Base-by-base conservation (phyloP, 169 alveolate genomes). In the Plasmodium billcollinsi region DNA sequence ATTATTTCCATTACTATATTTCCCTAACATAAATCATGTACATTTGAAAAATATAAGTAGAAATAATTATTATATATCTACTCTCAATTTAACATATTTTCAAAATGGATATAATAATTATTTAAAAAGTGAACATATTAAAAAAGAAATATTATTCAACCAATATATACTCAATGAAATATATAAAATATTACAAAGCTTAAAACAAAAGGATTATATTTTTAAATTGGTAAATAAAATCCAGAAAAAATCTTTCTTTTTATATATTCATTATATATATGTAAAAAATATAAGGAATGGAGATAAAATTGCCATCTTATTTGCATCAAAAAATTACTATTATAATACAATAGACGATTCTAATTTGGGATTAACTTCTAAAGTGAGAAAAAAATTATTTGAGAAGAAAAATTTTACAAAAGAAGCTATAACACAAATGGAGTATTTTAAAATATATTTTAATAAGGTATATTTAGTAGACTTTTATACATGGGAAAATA, bases 401-500 rank as follows among this genome's bases (percentile, higher is more conserved):
- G 80, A 78, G 3, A 45, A 43, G 43, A 45, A 66, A 45, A 45
- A 21, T 47, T 14, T 78, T 12, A 78, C 89, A 20, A 78, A 78
- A 47, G 33, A 4, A 26, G 89, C 89, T 18, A 39, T 65, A 78
- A 69, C 70, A 11, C 89, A 65, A 47, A 20, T 78, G 26, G 63
- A 66, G 8, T 78, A 78, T 70, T 78, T 78, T 56, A 78, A 78
- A 45, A n/a, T 78, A 49, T 78, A 65, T 20, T 78, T 78, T 78
- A 26, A 65, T 61, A n/a, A 6, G 6, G 80, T 78, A 11, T 20
- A 78, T 78, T 78, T 78, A 70, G 76, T 78, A 21, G 78, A 75
- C 1, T 33, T 39, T 49, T 39, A 78, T 56, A 3, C 54, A 9
- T 78, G 89, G 89, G 29, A 54, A 52, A 14, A 56, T 56, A 78